phyloP scores from a whole-genome alignment of 148 eudicot species.

The Limonium bicolor region DNA sequence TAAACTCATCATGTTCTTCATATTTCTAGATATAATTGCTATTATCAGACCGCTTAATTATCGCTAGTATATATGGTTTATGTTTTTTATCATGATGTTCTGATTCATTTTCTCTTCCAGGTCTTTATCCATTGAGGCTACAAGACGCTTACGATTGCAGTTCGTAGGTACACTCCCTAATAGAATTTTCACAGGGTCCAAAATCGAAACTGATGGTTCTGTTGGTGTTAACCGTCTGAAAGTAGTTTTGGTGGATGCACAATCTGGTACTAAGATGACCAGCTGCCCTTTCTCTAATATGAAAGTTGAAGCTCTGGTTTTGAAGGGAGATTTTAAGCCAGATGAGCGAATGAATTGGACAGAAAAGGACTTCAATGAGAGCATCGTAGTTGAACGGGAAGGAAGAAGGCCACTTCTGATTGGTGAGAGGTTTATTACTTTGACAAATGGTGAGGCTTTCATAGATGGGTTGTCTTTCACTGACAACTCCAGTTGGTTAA shows the following conservation, averaged over 20 bases:
- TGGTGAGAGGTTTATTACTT: constrained; percentile 20
- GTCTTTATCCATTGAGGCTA: too few species aligned
- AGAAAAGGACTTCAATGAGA: constrained; percentile 27
- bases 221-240: constrained; percentile 11
- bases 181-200: constrained; percentile 15
- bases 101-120: too few species aligned
- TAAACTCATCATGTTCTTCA: too few species aligned
- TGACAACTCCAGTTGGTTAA: constrained; percentile 46
- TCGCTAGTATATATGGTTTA: too few species aligned
- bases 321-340: constrained; percentile 53
- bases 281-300: constrained; percentile 25
- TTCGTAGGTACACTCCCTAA: constrained; percentile 10
- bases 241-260: constrained; percentile 13
- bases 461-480: constrained; percentile 31
- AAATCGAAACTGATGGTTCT: constrained; percentile 13
- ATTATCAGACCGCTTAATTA: too few species aligned
- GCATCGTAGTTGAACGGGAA: constrained; percentile 34
- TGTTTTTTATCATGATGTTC: too few species aligned
- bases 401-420: constrained; percentile 47
- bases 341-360: constrained; percentile 37
- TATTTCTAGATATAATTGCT: too few species aligned
- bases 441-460: constrained; percentile 28
- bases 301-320: constrained; percentile 40
- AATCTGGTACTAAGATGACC: constrained; percentile 7
- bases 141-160: constrained; percentile 7